These are phyloP conservation scores for Kickxella alabastrina DNA, from an alignment of 192 early-diverging fungal species.

Conservation along the genomic window DNA sequence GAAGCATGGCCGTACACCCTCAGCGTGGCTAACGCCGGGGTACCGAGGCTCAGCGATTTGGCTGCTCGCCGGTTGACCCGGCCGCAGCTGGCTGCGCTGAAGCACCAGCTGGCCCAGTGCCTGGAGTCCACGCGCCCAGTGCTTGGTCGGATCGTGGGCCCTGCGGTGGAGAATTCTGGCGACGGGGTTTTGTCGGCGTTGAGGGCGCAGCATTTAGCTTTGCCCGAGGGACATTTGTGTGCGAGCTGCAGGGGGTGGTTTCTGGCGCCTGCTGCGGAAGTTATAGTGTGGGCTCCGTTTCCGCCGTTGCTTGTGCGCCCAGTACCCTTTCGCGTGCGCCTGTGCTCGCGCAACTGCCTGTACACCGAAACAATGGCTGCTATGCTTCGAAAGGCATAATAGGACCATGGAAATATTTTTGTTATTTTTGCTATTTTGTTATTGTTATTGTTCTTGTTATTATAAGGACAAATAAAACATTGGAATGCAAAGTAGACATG, in stretches of 20 bases:
- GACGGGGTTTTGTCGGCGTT: conserved; percentile 22
- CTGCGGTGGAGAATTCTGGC: conserved; percentile 9
- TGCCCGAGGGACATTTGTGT: conserved; percentile 32
- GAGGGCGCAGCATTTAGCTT: conserved; percentile 25
- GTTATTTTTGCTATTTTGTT: background rate
- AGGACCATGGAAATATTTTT: background rate
- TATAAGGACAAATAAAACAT: no score
- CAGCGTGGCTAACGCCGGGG: conserved; percentile 3
- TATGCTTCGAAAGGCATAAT: background rate
- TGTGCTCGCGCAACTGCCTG: conserved; percentile 40
- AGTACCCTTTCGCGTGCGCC: conserved; percentile 27
- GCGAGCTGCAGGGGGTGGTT: conserved; percentile 35
- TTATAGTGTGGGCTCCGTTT: conserved; percentile 31
- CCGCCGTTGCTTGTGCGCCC: conserved; percentile 15
- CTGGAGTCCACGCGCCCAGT: conserved; percentile 13
- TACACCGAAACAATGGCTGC: background rate
- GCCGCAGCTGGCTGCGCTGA: conserved; percentile 13
- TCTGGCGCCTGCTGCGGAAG: conserved; percentile 23
- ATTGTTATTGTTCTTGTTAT: background rate
- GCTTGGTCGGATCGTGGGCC: conserved; percentile 35
- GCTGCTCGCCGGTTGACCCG: conserved; percentile 37
- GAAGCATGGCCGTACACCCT: conserved; percentile 18
- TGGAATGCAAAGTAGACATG: no score
- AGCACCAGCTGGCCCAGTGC: conserved; percentile 31
- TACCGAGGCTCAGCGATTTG: conserved; percentile 41